Conservation (phyloP, 495 filamentous ascomycete genomes). For the Mycothermus thermophilus region DNA sequence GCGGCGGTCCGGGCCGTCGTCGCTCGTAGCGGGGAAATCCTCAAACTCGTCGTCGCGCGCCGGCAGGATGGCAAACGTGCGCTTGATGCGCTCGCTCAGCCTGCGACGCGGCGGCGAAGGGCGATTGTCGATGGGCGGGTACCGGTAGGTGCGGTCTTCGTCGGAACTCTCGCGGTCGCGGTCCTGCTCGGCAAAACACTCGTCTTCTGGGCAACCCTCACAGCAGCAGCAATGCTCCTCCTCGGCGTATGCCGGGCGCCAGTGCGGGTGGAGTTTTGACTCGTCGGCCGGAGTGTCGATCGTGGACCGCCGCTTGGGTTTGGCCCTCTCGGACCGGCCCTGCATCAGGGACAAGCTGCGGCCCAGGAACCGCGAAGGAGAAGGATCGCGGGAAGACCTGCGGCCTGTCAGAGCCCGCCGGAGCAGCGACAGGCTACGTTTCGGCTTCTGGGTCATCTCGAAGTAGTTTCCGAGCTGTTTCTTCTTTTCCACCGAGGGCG, state of each 20-base stretch:
- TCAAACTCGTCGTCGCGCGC: conserved; percentile 22
- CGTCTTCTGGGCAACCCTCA: conserved; percentile 33
- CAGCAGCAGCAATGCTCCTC: conserved; percentile 28
- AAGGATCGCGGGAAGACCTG: conserved; percentile 35
- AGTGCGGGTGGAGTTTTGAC: conserved; percentile 61
- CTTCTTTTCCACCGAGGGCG: conserved; percentile 41
- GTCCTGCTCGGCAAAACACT: conserved; percentile 20
- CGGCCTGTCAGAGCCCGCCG: conserved; percentile 45
- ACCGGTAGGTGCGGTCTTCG: conserved; percentile 21
- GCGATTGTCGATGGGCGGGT: conserved; percentile 33
- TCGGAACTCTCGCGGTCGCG: too few species aligned
- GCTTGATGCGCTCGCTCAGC: conserved; percentile 31
- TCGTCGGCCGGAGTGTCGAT: conserved; percentile 34
- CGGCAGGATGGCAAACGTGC: conserved; percentile 41
- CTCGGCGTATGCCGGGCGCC: conserved; percentile 65
- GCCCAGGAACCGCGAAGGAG: conserved; percentile 31
- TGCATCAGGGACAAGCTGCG: conserved; percentile 28
- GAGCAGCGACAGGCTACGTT: conserved; percentile 39
- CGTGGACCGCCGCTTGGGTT: conserved; percentile 21
- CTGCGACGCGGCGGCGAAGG: conserved; percentile 37
- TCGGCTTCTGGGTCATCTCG: conserved; percentile 26
- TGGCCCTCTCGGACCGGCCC: conserved; percentile 16
- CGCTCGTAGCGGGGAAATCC: conserved; percentile 20
- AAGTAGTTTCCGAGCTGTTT: conserved; percentile 36
- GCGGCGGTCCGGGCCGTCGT: conserved; percentile 30